A percentile compares a stretch with the other conserved stretches of the same genome.
phyloP scores from a whole-genome alignment of 106 monocot species.

The Apostasia shenzhenica region DNA sequence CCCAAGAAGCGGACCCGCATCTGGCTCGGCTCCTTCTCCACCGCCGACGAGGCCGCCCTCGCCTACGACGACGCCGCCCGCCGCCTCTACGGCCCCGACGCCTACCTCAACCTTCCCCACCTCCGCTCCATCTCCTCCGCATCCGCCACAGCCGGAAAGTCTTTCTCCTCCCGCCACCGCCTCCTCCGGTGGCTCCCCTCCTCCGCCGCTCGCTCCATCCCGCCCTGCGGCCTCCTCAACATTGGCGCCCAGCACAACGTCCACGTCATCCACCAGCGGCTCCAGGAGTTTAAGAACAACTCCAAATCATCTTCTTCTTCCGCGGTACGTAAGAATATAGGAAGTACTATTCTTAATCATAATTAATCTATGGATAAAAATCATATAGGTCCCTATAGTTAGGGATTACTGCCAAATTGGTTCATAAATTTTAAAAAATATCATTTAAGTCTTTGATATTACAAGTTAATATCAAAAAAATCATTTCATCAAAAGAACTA shows the following conservation, averaged over 20 bases:
- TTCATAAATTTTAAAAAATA: too few relatives aligned
- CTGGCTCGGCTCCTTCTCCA: conserved; percentile 96
- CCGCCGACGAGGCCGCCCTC: conserved; percentile 86
- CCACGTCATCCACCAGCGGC: conserved; percentile 74
- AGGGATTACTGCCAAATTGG: too few relatives aligned
- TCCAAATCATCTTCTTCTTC: background rate
- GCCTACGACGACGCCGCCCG: conserved; percentile 95
- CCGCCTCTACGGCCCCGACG: conserved; percentile 87
- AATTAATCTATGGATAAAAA: too few relatives aligned
- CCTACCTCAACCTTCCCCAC: conserved; percentile 93
- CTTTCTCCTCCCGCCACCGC: conserved; percentile 30
- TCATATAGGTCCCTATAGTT: too few relatives aligned
- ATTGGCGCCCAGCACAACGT: conserved; percentile 89
- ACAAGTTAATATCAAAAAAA: too few relatives aligned
- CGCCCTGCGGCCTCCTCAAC: conserved; percentile 53
- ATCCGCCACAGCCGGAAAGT: conserved; percentile 17
- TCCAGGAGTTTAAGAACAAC: conserved; percentile 66
- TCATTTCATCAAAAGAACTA: too few relatives aligned
- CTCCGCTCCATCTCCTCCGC: conserved; percentile 31
- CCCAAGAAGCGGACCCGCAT: conserved; percentile 84
- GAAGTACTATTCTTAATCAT: too few relatives aligned
- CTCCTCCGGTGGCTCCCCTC: conserved; percentile 64
- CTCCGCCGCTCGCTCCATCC: conserved; percentile 18
- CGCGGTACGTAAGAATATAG: too few relatives aligned
- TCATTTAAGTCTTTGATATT: too few relatives aligned